These are phyloP conservation scores for Rhodamnia argentea DNA, from an alignment of 345 rosid genomes.

Conservation along the genomic window DNA sequence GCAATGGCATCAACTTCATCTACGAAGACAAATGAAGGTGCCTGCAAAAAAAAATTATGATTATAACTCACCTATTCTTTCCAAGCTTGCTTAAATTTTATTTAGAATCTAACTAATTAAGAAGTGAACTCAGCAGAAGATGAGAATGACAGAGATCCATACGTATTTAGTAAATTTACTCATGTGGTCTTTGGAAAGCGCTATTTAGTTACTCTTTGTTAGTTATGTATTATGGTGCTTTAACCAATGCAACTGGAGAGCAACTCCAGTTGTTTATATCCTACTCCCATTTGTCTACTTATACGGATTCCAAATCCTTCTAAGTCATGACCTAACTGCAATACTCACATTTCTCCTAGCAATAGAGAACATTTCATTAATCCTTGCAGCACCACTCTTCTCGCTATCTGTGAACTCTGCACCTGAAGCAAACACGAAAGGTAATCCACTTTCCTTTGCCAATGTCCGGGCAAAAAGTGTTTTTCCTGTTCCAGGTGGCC, in stretches of 20 bases:
- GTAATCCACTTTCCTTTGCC: slow-evolving; percentile 90
- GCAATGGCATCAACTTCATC: slow-evolving; percentile 99
- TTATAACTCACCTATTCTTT: background rate
- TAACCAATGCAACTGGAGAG: background rate
- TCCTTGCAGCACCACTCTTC: slow-evolving; percentile 83
- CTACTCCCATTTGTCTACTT: background rate
- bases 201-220: background rate
- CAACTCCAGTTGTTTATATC: background rate
- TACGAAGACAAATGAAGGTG: slow-evolving; percentile 92
- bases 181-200: background rate
- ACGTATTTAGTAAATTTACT: background rate
- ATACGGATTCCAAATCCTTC: background rate
- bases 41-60: slow-evolving; percentile 31
- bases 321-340: background rate
- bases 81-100: background rate
- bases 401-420: slow-evolving; percentile 95
- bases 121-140: background rate
- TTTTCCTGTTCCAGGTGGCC: slow-evolving; percentile 99
- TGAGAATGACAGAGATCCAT: background rate
- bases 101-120: background rate
- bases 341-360: slow-evolving; percentile 86
- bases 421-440: slow-evolving; percentile 95
- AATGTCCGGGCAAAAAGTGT: slow-evolving; percentile 96
- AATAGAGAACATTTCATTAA: slow-evolving; percentile 83
- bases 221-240: background rate